phyloP scores from a whole-genome alignment of 176 grass and related monocot genomes.

The Musa beccarii region DNA sequence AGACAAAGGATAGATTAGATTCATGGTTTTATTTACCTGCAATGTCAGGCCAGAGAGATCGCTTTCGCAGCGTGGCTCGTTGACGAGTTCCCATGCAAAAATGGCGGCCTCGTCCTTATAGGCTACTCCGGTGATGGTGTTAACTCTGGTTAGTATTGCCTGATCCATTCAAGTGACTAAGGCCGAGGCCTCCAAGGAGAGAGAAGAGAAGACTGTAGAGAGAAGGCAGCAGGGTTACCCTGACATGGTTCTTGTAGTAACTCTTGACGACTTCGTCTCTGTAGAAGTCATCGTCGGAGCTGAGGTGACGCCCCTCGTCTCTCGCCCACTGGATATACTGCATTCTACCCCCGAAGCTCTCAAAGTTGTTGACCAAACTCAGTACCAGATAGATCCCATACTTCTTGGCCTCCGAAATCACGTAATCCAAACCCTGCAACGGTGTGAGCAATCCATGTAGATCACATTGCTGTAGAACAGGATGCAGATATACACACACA shows the following conservation, averaged over 20 bases:
- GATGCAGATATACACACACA: background rate
- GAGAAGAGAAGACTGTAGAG: background rate
- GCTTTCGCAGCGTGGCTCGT: slow-evolving; percentile 3
- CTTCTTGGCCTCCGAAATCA: slow-evolving; percentile 28
- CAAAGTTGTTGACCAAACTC: slow-evolving; percentile 35
- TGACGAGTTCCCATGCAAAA: slow-evolving; percentile 24
- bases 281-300: slow-evolving; percentile 13
- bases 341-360: slow-evolving; percentile 24
- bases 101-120: slow-evolving; percentile 19
- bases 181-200: background rate
- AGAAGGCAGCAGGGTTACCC: background rate
- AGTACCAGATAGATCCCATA: slow-evolving; percentile 29
- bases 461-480: background rate
- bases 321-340: slow-evolving; percentile 20
- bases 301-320: background rate
- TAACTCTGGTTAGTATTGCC: slow-evolving; percentile 8
- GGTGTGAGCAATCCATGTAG: too few relatives aligned
- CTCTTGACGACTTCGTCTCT: slow-evolving; percentile 1
- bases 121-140: slow-evolving; percentile 1
- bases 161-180: background rate
- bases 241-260: slow-evolving; percentile 23
- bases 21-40: background rate
- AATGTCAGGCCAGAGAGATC: slow-evolving; percentile 12
- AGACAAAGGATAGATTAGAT: background rate
- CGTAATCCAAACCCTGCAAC: slow-evolving; percentile 34